Base-by-base conservation (phyloP, 2,329 filamentous ascomycete genomes). In the Botrytis cinerea region DNA sequence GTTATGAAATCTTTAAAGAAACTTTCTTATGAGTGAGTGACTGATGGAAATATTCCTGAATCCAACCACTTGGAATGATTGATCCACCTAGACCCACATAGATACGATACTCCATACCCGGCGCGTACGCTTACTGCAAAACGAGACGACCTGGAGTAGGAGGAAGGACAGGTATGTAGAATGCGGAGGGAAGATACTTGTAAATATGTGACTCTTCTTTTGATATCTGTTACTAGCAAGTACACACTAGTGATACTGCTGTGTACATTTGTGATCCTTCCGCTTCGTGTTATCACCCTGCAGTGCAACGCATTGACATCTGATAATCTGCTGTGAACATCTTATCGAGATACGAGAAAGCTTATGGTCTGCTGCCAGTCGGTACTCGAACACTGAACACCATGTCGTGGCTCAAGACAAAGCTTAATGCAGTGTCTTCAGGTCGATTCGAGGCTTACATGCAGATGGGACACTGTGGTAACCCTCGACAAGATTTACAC, bases 51-150 rank as follows among this genome's bases (percentile, higher is more conserved):
- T 22, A 7, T 38, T 61, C 14, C 16, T n/a, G 14, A 51, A 18
- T n/a, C 43, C 63, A 51, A 28, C 28, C 12, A 38, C 16, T 54
- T 54, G 51, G 20, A 28, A n/a, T 18, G 10, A 7, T 35, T 6
- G 45, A 25, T 67, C 63, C 63, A 51, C 63, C n/a, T 51, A 38
- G 63, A 66, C 45, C 63, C 63, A 51, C 45, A 51, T 51, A 10
- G 45, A 51, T 22, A 48, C 63, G 43, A 66, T 22, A n/a, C 61
- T 48, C n/a, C 43, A 48, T 46, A 38, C 25, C 4, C 45, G 45
- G 12, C 32, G 18, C 16, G 20, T 20, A 35, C 14, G 28, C 10
- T 35, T 32, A 51, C 22, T 35, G 22, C n/a, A 25, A 63, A 25
- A 10, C 28, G 59, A 38, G 32, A 40, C 32, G 14, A 35, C 22